Evolutionary conservation across 805 yeast genomes (phyloP), one percentile per base, ranked within the genome.

Genomic region (Candida montana): DNA sequence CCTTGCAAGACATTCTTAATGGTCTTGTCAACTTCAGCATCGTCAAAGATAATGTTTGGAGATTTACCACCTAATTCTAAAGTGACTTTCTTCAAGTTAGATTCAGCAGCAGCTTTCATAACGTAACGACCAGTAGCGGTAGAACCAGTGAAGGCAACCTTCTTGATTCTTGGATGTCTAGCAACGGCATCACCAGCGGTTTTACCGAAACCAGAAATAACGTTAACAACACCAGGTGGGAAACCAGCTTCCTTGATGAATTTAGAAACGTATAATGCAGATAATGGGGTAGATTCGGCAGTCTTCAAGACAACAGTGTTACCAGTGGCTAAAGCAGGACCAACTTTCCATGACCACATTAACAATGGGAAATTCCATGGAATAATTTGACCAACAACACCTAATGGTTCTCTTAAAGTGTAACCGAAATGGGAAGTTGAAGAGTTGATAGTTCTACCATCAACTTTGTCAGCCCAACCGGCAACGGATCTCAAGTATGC

Each of bases 171-270:
- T 32, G 30, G 30, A 31, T 44, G 47, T 40, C 47, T 40, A n/a
- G 47, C 47, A 19, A 44, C 36, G 16, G 47, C 47, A 34, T 44
- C 47, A 44, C 47, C 47, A 7, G 43, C 47, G 31, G 47, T 44
- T 38, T 44, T 44, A 40, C 47, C 47, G 26, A 44, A 44, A 33
- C 47, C 47, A n/a, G 47, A 44, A 24, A 44, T 35, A 18, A 44
- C 35, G 18, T 44, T 44, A 19, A 44, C 27, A 18, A 44, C 41
- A 44, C 47, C 47, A 5, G 47, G 44, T 33, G 47, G 47, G 20
- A 44, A 39, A 40, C 47, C 47, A n/a, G 47, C 47, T 28, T 44
- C 41, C 28, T 44, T 40, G 15, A 40, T 43, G 19, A 31, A 40
- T 37, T 40, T 40, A 8, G 47, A 24, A 37, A 40, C 47, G 23